Percentiles rank a stretch among this genome's conserved stretches.
Conservation (phyloP, 176 grass and related monocot genomes). For the barley (Hordeum vulgare) region DNA sequence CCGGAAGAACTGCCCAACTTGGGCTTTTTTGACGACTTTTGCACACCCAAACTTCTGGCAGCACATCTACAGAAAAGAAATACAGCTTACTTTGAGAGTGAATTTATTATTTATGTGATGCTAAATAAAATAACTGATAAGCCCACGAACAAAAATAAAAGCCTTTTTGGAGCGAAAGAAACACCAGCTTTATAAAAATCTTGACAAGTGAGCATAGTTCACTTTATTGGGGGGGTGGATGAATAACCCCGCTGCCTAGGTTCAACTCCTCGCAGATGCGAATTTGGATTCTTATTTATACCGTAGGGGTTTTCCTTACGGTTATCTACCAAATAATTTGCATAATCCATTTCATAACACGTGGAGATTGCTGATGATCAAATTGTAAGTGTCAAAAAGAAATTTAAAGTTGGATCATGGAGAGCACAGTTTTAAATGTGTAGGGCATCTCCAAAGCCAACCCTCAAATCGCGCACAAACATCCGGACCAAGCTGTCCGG, state of each 20-base stretch:
- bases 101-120: conserved; percentile 25
- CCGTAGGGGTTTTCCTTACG: too few relatives aligned
- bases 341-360: background rate
- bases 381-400: background rate
- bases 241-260: background rate
- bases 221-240: background rate
- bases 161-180: background rate
- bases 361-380: background rate
- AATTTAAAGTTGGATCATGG: background rate
- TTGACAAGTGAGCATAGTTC: background rate
- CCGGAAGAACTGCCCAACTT: conserved; percentile 46
- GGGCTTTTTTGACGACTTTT: conserved; percentile 48
- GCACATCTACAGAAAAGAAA: conserved; percentile 31
- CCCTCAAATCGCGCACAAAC: too few relatives aligned
- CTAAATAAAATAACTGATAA: background rate
- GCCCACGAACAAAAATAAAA: background rate
- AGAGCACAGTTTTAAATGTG: background rate
- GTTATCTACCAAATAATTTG: too few relatives aligned
- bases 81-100: background rate
- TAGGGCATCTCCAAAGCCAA: too few relatives aligned
- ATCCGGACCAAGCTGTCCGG: too few relatives aligned
- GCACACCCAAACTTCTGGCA: conserved; percentile 51
- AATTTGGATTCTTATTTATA: too few relatives aligned
- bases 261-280: too few relatives aligned
- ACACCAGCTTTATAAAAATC: background rate